Evolutionary conservation across 352 stramenopile genomes (phyloP).

Genomic region (Phytopythium boreale): DNA sequence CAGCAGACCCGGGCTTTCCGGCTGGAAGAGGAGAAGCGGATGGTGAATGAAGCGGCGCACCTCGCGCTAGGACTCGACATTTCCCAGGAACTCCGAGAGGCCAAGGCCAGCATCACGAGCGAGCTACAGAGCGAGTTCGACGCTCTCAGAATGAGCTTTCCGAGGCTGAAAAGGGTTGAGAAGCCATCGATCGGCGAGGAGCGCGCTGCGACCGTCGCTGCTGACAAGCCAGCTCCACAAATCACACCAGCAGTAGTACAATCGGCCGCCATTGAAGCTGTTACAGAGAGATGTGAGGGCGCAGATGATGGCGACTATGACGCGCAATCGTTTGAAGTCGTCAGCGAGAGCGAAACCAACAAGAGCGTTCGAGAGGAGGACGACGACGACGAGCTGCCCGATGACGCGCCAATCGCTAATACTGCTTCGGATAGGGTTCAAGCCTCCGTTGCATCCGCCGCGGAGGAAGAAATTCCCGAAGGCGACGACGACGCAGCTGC

Average conservation of each 20-base stretch:
- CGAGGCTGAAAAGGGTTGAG: slow-evolving; percentile 6
- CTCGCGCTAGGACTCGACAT: slow-evolving; percentile 37
- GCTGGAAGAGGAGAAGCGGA: slow-evolving; percentile 34
- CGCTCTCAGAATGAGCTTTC: slow-evolving; percentile 24
- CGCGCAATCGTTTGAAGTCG: neutral
- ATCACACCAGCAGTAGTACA: neutral
- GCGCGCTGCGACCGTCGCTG: neutral
- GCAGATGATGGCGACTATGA: neutral
- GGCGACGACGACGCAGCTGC: neutral
- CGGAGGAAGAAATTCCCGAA: slow-evolving; percentile 4
- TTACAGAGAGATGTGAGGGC: neutral
- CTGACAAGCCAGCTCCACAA: neutral
- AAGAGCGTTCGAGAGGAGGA: neutral
- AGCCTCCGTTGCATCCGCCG: neutral
- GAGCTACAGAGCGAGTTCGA: slow-evolving; percentile 29
- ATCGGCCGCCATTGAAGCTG: neutral
- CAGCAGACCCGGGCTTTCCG: slow-evolving; percentile 30
- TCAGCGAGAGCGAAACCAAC: neutral
- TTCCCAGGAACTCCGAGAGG: slow-evolving; percentile 15
- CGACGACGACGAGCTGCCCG: neutral
- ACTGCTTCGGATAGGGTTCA: neutral
- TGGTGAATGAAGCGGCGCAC: slow-evolving; percentile 38
- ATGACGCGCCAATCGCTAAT: neutral
- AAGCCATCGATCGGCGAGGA: neutral
- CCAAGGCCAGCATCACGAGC: slow-evolving; percentile 26